A percentile compares a stretch with the other conserved stretches of the same genome.
phyloP scores from a whole-genome alignment of 108 stramenopile genomes.

The Nitzschia inconspicua region DNA sequence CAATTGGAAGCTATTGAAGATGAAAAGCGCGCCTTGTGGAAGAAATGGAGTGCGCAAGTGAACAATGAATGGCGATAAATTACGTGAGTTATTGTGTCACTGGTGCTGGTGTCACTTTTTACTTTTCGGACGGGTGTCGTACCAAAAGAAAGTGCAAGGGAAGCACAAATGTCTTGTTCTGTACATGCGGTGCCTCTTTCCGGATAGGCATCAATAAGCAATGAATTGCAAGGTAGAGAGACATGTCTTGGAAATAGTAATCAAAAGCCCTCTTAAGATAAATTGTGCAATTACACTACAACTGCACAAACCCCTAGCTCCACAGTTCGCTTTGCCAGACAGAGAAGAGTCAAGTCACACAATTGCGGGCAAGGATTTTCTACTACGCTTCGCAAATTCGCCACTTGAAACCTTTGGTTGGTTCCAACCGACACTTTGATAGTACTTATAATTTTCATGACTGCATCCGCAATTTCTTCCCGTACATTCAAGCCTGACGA shows the following conservation, averaged over 20 bases:
- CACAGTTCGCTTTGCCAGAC: slow-evolving; percentile 71
- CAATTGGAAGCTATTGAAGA: not conserved
- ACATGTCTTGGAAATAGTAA: not conserved
- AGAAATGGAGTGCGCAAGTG: slow-evolving; percentile 11
- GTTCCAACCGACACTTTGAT: not conserved
- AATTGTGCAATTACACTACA: too few species aligned
- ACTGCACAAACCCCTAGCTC: slow-evolving; percentile 72
- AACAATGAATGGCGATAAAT: too few species aligned
- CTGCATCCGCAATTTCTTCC: slow-evolving; percentile 40
- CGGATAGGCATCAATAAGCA: too few species aligned
- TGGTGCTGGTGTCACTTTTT: too few species aligned
- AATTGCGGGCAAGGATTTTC: not conserved
- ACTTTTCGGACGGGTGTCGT: too few species aligned
- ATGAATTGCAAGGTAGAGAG: not conserved
- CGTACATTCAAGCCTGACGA: slow-evolving; percentile 45
- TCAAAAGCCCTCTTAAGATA: too few species aligned
- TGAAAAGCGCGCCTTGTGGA: not conserved
- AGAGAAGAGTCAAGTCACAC: slow-evolving; percentile 68
- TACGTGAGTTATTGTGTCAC: too few species aligned
- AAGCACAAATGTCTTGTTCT: too few species aligned
- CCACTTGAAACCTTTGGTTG: slow-evolving; percentile 3
- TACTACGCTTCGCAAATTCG: not conserved
- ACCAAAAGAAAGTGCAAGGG: too few species aligned
- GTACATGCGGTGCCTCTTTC: too few species aligned
- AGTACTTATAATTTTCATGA: slow-evolving; percentile 19